A percentile compares a stretch with the other conserved stretches of the same genome.
Conservation (phyloP, 768 basidiomycete species). For the Agrocybe praecox region DNA sequence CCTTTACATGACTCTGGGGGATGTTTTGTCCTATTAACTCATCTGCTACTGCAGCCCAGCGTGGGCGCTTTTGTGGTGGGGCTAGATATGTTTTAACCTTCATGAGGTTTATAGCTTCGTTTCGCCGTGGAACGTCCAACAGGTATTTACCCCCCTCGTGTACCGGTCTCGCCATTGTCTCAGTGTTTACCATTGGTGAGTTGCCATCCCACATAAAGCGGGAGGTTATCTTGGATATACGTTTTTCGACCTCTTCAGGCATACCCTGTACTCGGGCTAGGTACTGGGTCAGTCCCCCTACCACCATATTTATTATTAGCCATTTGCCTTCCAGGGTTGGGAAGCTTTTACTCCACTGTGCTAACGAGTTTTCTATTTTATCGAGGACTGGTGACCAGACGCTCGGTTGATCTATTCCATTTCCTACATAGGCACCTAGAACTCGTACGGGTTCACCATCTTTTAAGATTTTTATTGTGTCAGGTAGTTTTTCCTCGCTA, state of each 20-base stretch:
- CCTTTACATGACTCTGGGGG: not conserved
- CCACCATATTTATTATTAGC: slow-evolving; percentile 18
- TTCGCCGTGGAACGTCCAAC: slow-evolving; percentile 25
- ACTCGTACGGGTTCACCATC: slow-evolving; percentile 30
- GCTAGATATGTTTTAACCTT: slow-evolving; percentile 25
- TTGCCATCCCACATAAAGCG: slow-evolving; percentile 29
- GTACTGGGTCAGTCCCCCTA: slow-evolving; percentile 37
- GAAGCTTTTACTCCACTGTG: slow-evolving; percentile 24
- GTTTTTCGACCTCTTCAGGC: slow-evolving; percentile 25
- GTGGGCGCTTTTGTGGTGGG: slow-evolving; percentile 14
- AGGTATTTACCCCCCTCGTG: slow-evolving; percentile 24
- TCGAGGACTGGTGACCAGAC: slow-evolving; percentile 29
- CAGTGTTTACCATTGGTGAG: slow-evolving; percentile 13
- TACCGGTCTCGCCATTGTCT: slow-evolving; percentile 16
- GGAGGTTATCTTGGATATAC: slow-evolving; percentile 17
- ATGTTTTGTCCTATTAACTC: slow-evolving; percentile 14
- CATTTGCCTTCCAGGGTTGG: slow-evolving; percentile 30
- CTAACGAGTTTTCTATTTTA: slow-evolving; percentile 21
- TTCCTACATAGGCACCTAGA: slow-evolving; percentile 35
- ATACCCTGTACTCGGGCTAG: slow-evolving; percentile 35
- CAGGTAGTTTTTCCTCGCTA: slow-evolving; percentile 9
- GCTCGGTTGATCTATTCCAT: slow-evolving; percentile 17
- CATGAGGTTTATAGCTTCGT: slow-evolving; percentile 26
- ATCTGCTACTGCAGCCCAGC: slow-evolving; percentile 31
- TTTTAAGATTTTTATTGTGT: slow-evolving; percentile 22